phyloP scores from a whole-genome alignment of 192 early-diverging fungal species.

The Entomortierella lignicola region DNA sequence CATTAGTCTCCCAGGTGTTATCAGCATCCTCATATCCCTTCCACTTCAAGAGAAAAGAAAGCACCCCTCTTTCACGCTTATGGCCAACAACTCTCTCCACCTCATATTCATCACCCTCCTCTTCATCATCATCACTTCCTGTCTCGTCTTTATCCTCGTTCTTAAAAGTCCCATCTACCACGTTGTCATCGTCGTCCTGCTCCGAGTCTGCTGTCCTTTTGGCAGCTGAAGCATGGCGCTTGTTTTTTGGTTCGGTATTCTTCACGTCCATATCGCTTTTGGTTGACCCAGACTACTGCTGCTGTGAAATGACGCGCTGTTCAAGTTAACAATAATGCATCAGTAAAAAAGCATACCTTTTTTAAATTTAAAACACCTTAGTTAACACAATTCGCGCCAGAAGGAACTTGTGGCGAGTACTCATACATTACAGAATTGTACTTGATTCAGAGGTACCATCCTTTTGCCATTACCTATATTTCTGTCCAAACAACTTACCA shows the following conservation, averaged over 20 bases:
- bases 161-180: no score
- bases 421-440: no score
- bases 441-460: no score
- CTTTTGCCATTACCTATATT: no score
- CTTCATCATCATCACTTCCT: not conserved
- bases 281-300: not conserved
- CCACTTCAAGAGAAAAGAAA: conserved; percentile 51
- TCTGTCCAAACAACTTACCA: no score
- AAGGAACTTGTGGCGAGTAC: no score
- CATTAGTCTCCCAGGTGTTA: conserved; percentile 50
- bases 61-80: not conserved
- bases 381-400: no score
- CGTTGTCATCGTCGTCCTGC: not conserved
- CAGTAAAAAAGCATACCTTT: no score
- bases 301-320: no score
- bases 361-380: no score
- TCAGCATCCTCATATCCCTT: conserved; percentile 39
- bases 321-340: no score
- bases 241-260: not conserved
- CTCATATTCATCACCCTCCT: conserved; percentile 19
- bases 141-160: not conserved
- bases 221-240: not conserved
- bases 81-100: conserved; percentile 44
- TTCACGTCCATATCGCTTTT: not conserved
- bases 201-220: not conserved